These are phyloP conservation scores for Talaromyces sp. DNA, from an alignment of 2,329 filamentous ascomycete genomes.

Conservation along the genomic window DNA sequence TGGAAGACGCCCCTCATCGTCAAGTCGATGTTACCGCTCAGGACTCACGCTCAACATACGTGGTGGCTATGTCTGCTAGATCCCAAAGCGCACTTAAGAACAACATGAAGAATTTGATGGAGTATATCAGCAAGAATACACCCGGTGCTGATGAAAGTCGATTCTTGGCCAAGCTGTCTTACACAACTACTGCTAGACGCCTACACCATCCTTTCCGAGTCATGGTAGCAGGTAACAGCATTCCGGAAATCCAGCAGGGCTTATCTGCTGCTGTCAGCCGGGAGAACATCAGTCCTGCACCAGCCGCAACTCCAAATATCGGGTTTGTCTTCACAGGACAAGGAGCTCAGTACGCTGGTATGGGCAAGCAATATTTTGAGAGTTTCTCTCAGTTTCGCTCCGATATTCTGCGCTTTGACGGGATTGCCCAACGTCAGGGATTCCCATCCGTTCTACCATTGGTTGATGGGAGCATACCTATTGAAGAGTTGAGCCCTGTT, in stretches of 20 bases:
- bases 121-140: constrained; percentile 44
- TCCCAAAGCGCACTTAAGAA: constrained; percentile 37
- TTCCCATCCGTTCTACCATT: constrained; percentile 32
- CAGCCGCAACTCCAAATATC: constrained; percentile 22
- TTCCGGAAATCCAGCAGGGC: constrained; percentile 23
- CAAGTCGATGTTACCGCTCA: constrained; percentile 15
- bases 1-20: constrained; percentile 54
- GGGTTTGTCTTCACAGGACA: constrained; percentile 36
- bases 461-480: constrained; percentile 25
- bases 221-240: constrained; percentile 22
- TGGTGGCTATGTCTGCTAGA: constrained; percentile 57
- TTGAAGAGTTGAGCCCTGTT: constrained; percentile 25
- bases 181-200: constrained; percentile 59
- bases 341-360: constrained; percentile 31
- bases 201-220: constrained; percentile 37
- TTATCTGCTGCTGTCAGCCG: constrained; percentile 17
- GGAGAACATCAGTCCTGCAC: constrained; percentile 22
- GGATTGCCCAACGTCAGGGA: constrained; percentile 26
- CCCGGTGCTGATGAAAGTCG: constrained; percentile 22
- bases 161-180: constrained; percentile 54
- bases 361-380: constrained; percentile 32
- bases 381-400: constrained; percentile 24
- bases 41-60: constrained; percentile 53
- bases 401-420: constrained; percentile 26
- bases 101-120: constrained; percentile 50